phyloP scores from a whole-genome alignment of 75 land plant genomes.

The Isoetes taiwanensis region DNA sequence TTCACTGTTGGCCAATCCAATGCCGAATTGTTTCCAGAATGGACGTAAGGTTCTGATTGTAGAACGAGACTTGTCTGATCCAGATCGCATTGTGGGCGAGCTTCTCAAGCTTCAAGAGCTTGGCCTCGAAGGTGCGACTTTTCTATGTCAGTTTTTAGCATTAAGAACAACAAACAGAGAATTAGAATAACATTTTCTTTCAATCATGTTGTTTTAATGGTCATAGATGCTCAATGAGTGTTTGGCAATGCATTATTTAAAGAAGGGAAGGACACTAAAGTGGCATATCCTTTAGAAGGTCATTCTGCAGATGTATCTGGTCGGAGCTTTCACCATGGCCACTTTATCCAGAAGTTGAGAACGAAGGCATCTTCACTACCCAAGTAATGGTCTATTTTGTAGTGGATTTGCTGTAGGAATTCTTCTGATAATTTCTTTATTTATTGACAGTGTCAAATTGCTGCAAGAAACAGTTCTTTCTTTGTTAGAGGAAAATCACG shows the following conservation, averaged over 20 bases:
- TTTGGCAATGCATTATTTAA: constrained; percentile 87
- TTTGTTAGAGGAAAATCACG: constrained; percentile 60
- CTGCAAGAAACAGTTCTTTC: constrained; percentile 75
- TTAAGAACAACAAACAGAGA: too few relatives aligned
- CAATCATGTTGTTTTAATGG: constrained; percentile 79
- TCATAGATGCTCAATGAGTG: constrained; percentile 80
- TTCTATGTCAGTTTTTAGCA: too few relatives aligned
- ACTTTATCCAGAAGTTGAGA: constrained; percentile 75
- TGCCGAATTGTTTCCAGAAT: constrained; percentile 47
- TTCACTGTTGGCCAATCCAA: too few relatives aligned
- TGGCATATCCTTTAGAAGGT: constrained; percentile 76
- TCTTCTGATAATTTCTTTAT: too few relatives aligned
- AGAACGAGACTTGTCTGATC: constrained; percentile 81
- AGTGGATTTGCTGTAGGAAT: not conserved
- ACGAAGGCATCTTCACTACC: constrained; percentile 66
- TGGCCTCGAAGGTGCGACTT: constrained; percentile 67
- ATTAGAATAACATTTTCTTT: too few relatives aligned
- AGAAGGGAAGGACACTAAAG: constrained; percentile 55
- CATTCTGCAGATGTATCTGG: constrained; percentile 64
- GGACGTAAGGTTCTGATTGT: constrained; percentile 60
- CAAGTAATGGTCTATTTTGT: too few relatives aligned
- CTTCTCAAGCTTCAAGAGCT: constrained; percentile 79
- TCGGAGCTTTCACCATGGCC: constrained; percentile 92
- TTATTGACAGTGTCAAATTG: constrained; percentile 45
- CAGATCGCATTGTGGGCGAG: constrained; percentile 91